These are phyloP conservation scores for Phaeosphaeriaceae sp. DNA, from an alignment of 2,329 filamentous ascomycete genomes.

Conservation along the genomic window DNA sequence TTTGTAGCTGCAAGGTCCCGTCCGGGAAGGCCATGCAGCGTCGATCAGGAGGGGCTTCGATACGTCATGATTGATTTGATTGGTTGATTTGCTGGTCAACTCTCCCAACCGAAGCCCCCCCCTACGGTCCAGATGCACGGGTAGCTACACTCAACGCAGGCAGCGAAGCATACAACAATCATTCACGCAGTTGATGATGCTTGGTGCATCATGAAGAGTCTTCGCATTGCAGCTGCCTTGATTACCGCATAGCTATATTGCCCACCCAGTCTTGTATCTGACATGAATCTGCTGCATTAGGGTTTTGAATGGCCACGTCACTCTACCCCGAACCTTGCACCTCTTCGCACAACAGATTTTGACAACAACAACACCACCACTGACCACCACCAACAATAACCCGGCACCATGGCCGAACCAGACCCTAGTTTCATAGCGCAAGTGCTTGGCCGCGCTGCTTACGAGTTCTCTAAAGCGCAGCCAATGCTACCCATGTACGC, in stretches of 20 bases:
- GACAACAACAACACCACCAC: background rate
- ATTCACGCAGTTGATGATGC: too few relatives aligned
- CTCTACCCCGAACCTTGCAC: too few relatives aligned
- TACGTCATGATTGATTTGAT: conserved; percentile 17
- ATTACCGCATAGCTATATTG: background rate
- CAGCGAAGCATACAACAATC: too few relatives aligned
- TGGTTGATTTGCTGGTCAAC: conserved; percentile 8
- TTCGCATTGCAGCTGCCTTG: background rate
- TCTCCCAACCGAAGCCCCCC: background rate
- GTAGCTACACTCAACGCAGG: too few relatives aligned
- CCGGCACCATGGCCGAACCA: conserved; percentile 38
- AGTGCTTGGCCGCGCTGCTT: conserved; percentile 44
- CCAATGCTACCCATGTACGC: conserved; percentile 61
- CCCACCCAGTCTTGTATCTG: background rate
- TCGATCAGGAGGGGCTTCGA: conserved; percentile 7
- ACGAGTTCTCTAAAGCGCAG: conserved; percentile 51
- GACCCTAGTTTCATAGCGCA: conserved; percentile 39
- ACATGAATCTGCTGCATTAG: too few relatives aligned
- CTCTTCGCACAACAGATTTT: background rate
- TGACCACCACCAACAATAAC: background rate
- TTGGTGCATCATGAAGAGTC: too few relatives aligned
- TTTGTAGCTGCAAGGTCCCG: conserved; percentile 23
- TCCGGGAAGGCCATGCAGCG: conserved; percentile 10
- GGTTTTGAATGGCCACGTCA: background rate
- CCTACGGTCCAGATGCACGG: too few relatives aligned